A percentile compares a stretch with the other conserved stretches of the same genome.
phyloP scores from a whole-genome alignment of 2,329 filamentous ascomycete genomes.

The Neofusicoccum sp. region DNA sequence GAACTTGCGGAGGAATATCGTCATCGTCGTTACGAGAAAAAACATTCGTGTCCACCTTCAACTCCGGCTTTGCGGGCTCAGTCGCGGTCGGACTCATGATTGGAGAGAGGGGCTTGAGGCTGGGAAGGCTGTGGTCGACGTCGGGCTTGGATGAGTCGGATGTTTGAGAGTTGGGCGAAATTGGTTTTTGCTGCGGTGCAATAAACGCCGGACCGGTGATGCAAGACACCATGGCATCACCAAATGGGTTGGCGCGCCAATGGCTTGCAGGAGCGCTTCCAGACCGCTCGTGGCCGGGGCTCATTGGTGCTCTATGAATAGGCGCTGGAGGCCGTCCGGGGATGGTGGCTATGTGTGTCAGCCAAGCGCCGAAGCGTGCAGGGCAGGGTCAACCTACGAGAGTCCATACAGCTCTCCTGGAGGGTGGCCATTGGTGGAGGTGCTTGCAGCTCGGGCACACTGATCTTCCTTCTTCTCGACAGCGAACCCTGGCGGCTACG shows the following conservation, averaged over 20 bases:
- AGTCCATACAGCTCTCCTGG: constrained; percentile 39
- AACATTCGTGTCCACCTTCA: constrained; percentile 33
- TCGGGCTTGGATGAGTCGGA: not conserved
- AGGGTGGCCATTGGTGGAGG: constrained; percentile 37
- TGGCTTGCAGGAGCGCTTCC: constrained; percentile 32
- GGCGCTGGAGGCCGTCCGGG: constrained; percentile 36
- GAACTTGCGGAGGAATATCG: constrained; percentile 34
- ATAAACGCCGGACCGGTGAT: constrained; percentile 35
- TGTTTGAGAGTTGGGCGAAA: constrained; percentile 1
- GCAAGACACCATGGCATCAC: constrained; percentile 40
- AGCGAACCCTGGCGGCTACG: constrained; percentile 36
- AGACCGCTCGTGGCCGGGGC: constrained; percentile 37
- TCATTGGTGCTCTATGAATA: constrained; percentile 28
- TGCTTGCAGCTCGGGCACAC: constrained; percentile 38
- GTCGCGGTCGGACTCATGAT: constrained; percentile 36
- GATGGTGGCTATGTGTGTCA: constrained; percentile 35
- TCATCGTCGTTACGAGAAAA: constrained; percentile 21
- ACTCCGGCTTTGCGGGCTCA: constrained; percentile 25
- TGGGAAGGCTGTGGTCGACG: not conserved
- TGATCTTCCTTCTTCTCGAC: constrained; percentile 40
- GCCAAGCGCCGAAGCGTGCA: not conserved
- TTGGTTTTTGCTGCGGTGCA: constrained; percentile 19
- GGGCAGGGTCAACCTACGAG: constrained; percentile 32
- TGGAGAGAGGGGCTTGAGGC: constrained; percentile 27
- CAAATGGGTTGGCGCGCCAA: constrained; percentile 40